A percentile compares a stretch with the other conserved stretches of the same genome.
These are phyloP conservation scores for Phytophthora megakarya DNA, from an alignment of 352 stramenopile species.

Conservation along the genomic window DNA sequence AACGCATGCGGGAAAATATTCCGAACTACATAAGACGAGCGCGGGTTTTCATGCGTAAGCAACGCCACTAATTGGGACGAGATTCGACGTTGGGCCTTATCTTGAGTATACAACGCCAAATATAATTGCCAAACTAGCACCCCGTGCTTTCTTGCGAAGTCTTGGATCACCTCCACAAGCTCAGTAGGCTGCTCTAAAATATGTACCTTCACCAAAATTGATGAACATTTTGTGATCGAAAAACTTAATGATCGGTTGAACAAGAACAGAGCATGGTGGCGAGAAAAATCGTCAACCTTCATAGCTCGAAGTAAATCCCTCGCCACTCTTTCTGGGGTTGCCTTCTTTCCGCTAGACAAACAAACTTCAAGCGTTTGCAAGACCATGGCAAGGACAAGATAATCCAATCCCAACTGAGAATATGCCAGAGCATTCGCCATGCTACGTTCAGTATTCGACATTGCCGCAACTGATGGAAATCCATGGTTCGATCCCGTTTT, in stretches of 20 bases:
- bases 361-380: slow-evolving; percentile 87
- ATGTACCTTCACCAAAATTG: slow-evolving; percentile 87
- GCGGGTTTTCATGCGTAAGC: slow-evolving; percentile 84
- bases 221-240: slow-evolving; percentile 85
- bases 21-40: slow-evolving; percentile 82
- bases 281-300: slow-evolving; percentile 87
- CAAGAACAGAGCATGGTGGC: slow-evolving; percentile 83
- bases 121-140: slow-evolving; percentile 87
- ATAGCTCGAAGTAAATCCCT: slow-evolving; percentile 81
- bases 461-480: slow-evolving; percentile 29
- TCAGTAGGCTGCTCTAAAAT: slow-evolving; percentile 87
- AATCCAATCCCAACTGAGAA: slow-evolving; percentile 82
- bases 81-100: slow-evolving; percentile 85
- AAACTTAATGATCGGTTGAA: slow-evolving; percentile 89
- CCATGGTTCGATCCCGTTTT: slow-evolving; percentile 33
- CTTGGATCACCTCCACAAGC: slow-evolving; percentile 86
- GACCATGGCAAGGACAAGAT: slow-evolving; percentile 76
- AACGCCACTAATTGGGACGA: slow-evolving; percentile 86
- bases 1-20: slow-evolving; percentile 85
- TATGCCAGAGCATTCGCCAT: slow-evolving; percentile 82
- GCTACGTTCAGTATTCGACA: slow-evolving; percentile 70
- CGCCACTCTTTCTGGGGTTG: slow-evolving; percentile 76
- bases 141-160: slow-evolving; percentile 85
- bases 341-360: slow-evolving; percentile 85
- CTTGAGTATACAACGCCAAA: slow-evolving; percentile 77